These are phyloP conservation scores for Phytophthora uliginosa DNA, from an alignment of 352 stramenopile species.

Conservation along the genomic window DNA sequence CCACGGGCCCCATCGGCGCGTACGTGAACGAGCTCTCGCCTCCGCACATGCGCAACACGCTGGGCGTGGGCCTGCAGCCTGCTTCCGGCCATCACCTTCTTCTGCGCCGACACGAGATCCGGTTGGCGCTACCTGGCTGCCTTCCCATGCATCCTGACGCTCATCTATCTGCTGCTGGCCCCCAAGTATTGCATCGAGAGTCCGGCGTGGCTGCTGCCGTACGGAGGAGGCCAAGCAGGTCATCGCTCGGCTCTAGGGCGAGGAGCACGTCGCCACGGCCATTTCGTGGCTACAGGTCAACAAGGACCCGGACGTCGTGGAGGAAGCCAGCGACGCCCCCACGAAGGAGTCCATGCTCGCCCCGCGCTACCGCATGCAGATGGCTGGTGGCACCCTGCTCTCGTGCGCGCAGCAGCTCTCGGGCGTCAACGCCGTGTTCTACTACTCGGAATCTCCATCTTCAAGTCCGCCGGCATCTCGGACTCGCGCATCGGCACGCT, in stretches of 20 bases:
- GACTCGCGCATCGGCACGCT: too few relatives aligned
- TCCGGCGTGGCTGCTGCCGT: too few relatives aligned
- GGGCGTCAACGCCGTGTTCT: neutral
- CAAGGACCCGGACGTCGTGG: too few relatives aligned
- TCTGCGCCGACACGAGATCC: conserved; percentile 35
- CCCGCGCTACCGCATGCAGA: conserved; percentile 6
- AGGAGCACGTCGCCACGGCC: too few relatives aligned
- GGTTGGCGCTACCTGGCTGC: conserved; percentile 35
- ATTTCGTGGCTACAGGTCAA: too few relatives aligned
- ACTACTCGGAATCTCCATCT: too few relatives aligned
- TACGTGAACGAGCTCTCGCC: conserved; percentile 38
- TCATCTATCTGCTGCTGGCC: conserved; percentile 26
- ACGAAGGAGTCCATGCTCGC: too few relatives aligned
- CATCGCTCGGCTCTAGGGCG: neutral
- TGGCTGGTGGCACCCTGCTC: conserved; percentile 13
- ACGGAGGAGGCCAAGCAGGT: neutral
- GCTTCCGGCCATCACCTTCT: conserved; percentile 36
- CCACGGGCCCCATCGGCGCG: conserved; percentile 46
- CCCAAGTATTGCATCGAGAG: conserved; percentile 22
- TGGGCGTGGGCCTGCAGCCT: conserved; percentile 55
- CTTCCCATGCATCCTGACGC: conserved; percentile 21
- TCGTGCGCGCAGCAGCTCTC: conserved; percentile 16
- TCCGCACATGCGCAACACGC: conserved; percentile 44
- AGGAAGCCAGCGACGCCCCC: too few relatives aligned
- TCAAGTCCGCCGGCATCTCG: too few relatives aligned